Conservation (phyloP, 2,329 filamentous ascomycete species). For the Beauveria sp. region DNA sequence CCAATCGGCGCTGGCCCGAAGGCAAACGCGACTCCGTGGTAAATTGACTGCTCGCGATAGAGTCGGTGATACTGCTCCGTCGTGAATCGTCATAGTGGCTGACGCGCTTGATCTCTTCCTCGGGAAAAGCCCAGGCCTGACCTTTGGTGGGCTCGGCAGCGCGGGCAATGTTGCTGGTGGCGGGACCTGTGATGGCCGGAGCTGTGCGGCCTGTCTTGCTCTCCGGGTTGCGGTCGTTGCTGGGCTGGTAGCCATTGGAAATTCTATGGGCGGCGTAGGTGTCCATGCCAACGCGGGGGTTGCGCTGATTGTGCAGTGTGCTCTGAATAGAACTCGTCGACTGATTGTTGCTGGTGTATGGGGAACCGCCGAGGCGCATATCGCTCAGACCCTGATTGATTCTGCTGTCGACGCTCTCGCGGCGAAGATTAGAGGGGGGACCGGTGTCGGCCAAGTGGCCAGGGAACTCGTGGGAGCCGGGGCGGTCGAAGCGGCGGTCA, state of each 20-base stretch:
- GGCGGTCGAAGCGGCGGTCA: slow-evolving; percentile 36
- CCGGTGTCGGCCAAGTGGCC: slow-evolving; percentile 28
- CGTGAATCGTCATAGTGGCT: slow-evolving; percentile 55
- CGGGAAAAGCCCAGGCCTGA: slow-evolving; percentile 77
- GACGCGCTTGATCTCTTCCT: slow-evolving; percentile 55
- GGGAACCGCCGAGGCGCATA: slow-evolving; percentile 57
- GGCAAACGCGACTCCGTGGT: slow-evolving; percentile 67
- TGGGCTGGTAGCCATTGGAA: slow-evolving; percentile 58
- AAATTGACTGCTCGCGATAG: slow-evolving; percentile 71
- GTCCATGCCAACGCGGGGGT: slow-evolving; percentile 46
- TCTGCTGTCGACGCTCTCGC: slow-evolving; percentile 74
- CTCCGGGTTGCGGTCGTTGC: slow-evolving; percentile 49
- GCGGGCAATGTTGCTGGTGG: slow-evolving; percentile 55
- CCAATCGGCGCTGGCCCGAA: slow-evolving; percentile 62
- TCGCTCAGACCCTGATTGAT: slow-evolving; percentile 66
- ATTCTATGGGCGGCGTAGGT: slow-evolving; percentile 49
- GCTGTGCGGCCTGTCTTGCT: slow-evolving; percentile 55
- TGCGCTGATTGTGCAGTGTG: slow-evolving; percentile 59
- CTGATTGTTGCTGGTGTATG: slow-evolving; percentile 69
- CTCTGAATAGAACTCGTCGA: slow-evolving; percentile 70
- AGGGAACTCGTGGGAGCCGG: slow-evolving; percentile 29
- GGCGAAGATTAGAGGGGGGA: slow-evolving; percentile 44
- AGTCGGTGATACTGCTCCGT: slow-evolving; percentile 69
- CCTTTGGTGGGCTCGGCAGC: slow-evolving; percentile 76
- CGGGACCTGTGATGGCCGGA: slow-evolving; percentile 68